These are phyloP conservation scores for Auxenochlorella pyrenoidosa DNA, from an alignment of 139 green algal genomes.

Conservation along the genomic window DNA sequence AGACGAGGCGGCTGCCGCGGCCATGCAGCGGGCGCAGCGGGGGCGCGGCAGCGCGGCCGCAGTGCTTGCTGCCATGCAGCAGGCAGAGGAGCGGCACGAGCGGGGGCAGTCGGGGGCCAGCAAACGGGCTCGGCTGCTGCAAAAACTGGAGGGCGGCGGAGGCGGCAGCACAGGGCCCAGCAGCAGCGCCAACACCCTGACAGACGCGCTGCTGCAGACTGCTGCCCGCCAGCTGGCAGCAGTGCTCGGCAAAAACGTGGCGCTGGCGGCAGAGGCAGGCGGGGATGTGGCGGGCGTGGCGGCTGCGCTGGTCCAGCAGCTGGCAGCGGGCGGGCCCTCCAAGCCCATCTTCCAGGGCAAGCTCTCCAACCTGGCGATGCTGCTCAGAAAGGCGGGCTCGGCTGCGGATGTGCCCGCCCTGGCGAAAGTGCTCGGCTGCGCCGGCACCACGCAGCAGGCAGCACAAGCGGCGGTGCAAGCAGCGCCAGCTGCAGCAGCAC, in stretches of 20 bases:
- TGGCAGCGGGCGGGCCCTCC: neutral
- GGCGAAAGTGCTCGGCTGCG: neutral
- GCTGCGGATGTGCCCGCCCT: slow-evolving; percentile 3
- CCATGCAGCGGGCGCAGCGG: neutral
- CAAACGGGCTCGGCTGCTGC: neutral
- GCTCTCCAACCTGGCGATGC: slow-evolving; percentile 19
- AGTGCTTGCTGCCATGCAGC: neutral
- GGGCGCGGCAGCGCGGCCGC: no score
- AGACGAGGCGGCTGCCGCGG: neutral
- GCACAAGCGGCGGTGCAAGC: neutral
- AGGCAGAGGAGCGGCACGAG: slow-evolving; percentile 4
- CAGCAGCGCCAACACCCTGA: neutral
- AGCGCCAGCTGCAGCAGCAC: neutral
- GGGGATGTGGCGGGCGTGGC: neutral
- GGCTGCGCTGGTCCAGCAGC: neutral
- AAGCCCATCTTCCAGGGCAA: slow-evolving; percentile 13
- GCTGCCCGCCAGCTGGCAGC: neutral
- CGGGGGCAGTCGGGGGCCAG: neutral
- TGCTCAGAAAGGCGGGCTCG: neutral
- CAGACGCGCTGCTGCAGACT: neutral
- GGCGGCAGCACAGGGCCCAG: neutral
- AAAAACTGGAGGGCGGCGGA: slow-evolving; percentile 2
- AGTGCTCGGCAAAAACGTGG: neutral
- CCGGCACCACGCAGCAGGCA: neutral
- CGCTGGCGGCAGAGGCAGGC: neutral